These are phyloP conservation scores for Clarireedia hainanense DNA, from an alignment of 2,329 filamentous ascomycete genomes.

Conservation along the genomic window DNA sequence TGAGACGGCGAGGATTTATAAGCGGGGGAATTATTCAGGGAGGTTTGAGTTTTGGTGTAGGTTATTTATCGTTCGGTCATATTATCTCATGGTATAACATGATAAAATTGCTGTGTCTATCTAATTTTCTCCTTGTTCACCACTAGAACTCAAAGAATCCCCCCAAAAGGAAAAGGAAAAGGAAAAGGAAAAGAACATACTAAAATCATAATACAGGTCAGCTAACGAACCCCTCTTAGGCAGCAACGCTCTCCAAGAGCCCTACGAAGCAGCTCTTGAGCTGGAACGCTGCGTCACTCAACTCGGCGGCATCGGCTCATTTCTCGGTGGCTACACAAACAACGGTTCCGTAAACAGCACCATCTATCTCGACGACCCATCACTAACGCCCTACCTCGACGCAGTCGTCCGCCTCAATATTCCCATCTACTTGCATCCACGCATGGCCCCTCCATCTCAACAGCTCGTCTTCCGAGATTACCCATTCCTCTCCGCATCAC, in stretches of 20 bases:
- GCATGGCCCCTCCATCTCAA: conserved; percentile 22
- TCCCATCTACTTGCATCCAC: conserved; percentile 35
- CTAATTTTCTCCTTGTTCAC: no score
- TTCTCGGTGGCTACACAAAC: conserved; percentile 33
- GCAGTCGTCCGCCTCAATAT: conserved; percentile 33
- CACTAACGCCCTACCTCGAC: conserved; percentile 25
- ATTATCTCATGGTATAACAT: no score
- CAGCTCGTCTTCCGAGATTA: conserved; percentile 18
- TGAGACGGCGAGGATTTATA: conserved; percentile 12
- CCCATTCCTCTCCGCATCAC: conserved; percentile 33
- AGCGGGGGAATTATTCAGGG: conserved; percentile 11
- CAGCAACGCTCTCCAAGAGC: conserved; percentile 16
- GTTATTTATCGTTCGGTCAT: not conserved
- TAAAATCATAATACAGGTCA: not conserved
- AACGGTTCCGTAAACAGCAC: conserved; percentile 17
- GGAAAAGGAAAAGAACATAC: no score
- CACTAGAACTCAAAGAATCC: no score
- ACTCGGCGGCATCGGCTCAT: conserved; percentile 38
- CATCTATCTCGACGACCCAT: conserved; percentile 28
- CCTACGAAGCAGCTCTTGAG: conserved; percentile 14
- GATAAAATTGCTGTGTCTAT: no score
- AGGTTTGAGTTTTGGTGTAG: conserved; percentile 20
- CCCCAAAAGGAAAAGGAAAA: no score
- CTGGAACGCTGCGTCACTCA: conserved; percentile 22
- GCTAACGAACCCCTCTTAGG: not conserved